Evolutionary conservation across 768 basidiomycete species (phyloP), one percentile per base, ranked within the genome.

Genomic region (Hypsizygus marmoreus): DNA sequence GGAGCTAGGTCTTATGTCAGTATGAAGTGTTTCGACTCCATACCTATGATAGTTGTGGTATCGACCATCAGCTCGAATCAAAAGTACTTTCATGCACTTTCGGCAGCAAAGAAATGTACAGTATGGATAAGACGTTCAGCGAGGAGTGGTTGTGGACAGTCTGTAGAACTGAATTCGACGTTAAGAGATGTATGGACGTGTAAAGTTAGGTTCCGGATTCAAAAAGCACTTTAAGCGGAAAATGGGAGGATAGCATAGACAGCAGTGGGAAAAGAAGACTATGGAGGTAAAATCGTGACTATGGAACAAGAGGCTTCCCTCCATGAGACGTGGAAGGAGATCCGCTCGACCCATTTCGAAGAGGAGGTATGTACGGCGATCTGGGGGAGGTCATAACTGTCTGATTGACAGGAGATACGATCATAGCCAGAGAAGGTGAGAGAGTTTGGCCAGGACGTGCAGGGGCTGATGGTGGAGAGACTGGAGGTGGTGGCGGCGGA

Each of bases 371-470:
- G 40, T 66, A 66, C 19, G 62, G 39, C 14, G 56, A 53, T 20
- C 65, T 57, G 17, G 71, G 69, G 16, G 72, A 72, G 16, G 67
- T 63, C 28, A 68, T 63, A 20, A 71, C 68, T 10, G 62, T 64
- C 45, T 72, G 67, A 40, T 73, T 72, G 4, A 69, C 66, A 0
- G 82, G 82, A n/a, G 82, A 81, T 33, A 83, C 73, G 55, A 84
- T 77, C 72, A 81, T 77, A 13, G 81, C 82, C 30, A 84, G 59
- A 13, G 82, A 84, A 6, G 83, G 83, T 2, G 81, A 83, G 22
- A 84, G 68, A 9, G 71, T 79, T 49, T 78, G 76, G 7, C 65
- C 67, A 41, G 61, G 67, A 44, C 68, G 63, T 38, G 64, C 59
- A 5, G 67, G 67, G 10, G 17, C 58, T 47, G 41, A 53, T 32